Base-by-base conservation (phyloP, 257 asterid genomes). In the Scutellaria barbata region DNA sequence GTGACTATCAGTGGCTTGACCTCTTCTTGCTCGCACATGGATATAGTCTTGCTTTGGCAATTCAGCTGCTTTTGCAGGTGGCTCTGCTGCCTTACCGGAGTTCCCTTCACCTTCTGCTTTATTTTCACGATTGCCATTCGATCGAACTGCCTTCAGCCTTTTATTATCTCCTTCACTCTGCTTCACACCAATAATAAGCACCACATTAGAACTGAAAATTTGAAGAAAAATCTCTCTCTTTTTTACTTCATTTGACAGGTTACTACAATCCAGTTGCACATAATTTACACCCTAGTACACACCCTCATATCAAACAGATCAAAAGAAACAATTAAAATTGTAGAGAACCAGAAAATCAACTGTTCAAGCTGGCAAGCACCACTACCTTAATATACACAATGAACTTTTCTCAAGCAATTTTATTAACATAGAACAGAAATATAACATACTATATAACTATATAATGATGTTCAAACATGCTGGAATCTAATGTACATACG, bases 1-100 rank as follows among this genome's bases (percentile, higher is more conserved):
- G 89, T 85, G 90, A 68, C 87, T 87, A 69, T 87, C 93, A 42
- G 93, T 87, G 39, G 93, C 93, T 81, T 87, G 93, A 63, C 93
- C 93, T 66, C 93, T 75, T 78, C 93, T 85, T 16, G 93, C 93
- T 56, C 93, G 84, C 13, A 87, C 93, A 35, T 87, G 93, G 46
- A 87, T 85, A 78, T 77, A 87, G 74, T 87, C 93, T 74, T 84
- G 91, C 77, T 83, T 87, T 10, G 89, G 79, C 10, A 74, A 82
- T 20, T 87, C 88, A 17, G 79, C 79, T 42, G 78, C 61, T 69
- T 87, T 87, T 40, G 74, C 77, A 16, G 83, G 48, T 71, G 78
- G 62, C 63, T 79, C 86, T n/a, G 72, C 77, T 12, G 59, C 81
- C 78, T 82, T 80, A 59, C 74, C 82, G 13, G 89, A 78, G 73